Percentiles rank a stretch among this genome's conserved stretches.
Evolutionary conservation across 2,329 filamentous ascomycete genomes (phyloP).

Genomic region (Fusarium sp.): DNA sequence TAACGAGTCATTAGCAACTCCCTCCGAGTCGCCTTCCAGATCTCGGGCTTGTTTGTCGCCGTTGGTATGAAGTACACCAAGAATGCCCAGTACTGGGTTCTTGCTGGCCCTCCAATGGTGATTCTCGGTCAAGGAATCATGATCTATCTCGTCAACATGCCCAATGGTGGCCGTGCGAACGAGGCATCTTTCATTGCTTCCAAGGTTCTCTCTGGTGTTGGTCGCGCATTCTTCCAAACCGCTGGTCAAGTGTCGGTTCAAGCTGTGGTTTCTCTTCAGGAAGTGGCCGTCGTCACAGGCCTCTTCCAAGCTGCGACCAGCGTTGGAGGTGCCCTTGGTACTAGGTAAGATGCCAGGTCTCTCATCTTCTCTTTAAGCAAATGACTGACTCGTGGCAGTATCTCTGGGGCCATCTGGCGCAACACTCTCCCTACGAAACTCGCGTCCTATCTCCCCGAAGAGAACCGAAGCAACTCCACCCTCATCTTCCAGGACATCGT

Average conservation of each 20-base stretch:
- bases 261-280: slow-evolving; percentile 45
- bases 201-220: background rate
- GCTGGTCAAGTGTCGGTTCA: slow-evolving; percentile 27
- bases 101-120: background rate
- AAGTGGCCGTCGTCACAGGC: slow-evolving; percentile 50
- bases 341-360: slow-evolving; percentile 19
- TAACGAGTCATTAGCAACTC: background rate
- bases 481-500: slow-evolving; percentile 44
- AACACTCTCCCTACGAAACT: slow-evolving; percentile 39
- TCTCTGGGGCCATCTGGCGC: slow-evolving; percentile 51
- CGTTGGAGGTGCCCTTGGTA: slow-evolving; percentile 45
- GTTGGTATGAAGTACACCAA: background rate
- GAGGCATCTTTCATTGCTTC: background rate
- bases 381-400: slow-evolving; percentile 24
- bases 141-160: background rate
- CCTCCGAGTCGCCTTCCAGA: background rate
- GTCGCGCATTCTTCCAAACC: background rate
- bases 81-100: background rate
- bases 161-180: background rate
- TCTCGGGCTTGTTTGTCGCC: background rate
- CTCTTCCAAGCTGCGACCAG: slow-evolving; percentile 50
- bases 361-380: background rate
- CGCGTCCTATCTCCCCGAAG: slow-evolving; percentile 28
- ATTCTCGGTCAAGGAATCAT: background rate
- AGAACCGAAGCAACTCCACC: slow-evolving; percentile 20